Evolutionary conservation across 2,329 filamentous ascomycete species (phyloP).

Genomic region (Colletotrichum noveboracense): DNA sequence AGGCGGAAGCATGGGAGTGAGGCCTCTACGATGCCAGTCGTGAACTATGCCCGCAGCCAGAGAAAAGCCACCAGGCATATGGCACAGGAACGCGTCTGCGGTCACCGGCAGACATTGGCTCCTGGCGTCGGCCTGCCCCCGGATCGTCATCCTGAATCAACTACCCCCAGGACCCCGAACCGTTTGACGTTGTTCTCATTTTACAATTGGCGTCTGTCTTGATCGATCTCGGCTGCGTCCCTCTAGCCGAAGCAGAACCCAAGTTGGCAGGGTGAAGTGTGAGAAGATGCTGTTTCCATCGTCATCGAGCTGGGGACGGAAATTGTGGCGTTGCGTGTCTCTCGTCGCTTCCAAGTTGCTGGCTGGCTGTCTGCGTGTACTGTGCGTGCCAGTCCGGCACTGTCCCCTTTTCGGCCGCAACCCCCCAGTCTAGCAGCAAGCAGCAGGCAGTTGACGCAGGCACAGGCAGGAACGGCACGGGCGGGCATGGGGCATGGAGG

Average conservation of each 20-base stretch:
- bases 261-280: constrained; percentile 1
- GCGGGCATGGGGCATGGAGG: background rate
- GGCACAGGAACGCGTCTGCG: constrained; percentile 7
- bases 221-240: background rate
- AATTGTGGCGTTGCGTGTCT: constrained; percentile 20
- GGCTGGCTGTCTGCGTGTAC: background rate
- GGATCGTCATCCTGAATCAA: background rate
- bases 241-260: background rate
- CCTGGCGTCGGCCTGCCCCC: background rate
- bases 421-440: background rate
- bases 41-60: background rate
- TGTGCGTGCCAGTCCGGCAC: background rate
- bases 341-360: background rate
- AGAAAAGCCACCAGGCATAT: background rate
- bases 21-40: background rate
- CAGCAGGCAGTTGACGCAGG: constrained; percentile 6
- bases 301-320: constrained; percentile 21
- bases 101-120: background rate
- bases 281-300: constrained; percentile 4
- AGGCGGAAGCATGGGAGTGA: background rate
- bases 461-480: background rate
- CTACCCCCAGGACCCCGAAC: background rate
- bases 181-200: constrained; percentile 7
- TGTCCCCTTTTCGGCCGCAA: background rate
- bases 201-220: background rate